Percentiles rank a stretch among this genome's conserved stretches.
These are phyloP conservation scores for Carex kokanica DNA, from an alignment of 176 grass and related monocot genomes.

Conservation along the genomic window DNA sequence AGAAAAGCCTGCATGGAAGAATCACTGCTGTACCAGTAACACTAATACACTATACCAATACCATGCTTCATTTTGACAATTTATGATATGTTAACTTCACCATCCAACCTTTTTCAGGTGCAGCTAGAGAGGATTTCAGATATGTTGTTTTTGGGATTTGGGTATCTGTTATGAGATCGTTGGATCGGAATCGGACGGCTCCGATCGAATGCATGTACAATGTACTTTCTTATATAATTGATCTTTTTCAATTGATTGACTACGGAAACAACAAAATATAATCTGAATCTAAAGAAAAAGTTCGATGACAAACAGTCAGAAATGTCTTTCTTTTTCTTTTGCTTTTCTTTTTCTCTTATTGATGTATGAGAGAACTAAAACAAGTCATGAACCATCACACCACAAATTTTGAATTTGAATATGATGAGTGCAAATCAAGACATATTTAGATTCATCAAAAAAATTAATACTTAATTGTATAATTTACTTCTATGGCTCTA, in stretches of 20 bases:
- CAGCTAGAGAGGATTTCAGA: constrained; percentile 1
- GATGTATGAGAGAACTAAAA: neutral
- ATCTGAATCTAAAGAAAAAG: neutral
- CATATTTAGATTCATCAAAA: neutral
- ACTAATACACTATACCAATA: constrained; percentile 14
- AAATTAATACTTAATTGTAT: neutral
- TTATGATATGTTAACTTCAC: constrained; percentile 24
- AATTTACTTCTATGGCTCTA: neutral
- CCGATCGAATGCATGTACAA: neutral
- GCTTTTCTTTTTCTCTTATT: neutral
- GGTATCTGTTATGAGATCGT: neutral
- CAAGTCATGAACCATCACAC: neutral
- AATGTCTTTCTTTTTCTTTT: too few species aligned
- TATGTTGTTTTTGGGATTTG: constrained; percentile 10
- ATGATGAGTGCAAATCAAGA: neutral
- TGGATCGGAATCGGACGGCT: neutral
- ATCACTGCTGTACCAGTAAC: constrained; percentile 1
- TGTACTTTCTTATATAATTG: neutral
- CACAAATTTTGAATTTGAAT: neutral
- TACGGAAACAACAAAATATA: neutral
- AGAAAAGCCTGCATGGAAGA: constrained; percentile 33
- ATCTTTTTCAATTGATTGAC: neutral
- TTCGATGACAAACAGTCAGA: neutral
- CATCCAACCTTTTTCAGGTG: neutral
- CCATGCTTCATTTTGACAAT: constrained; percentile 19